phyloP scores from a whole-genome alignment of 306 rosid species.

The Dryas octopetala region DNA sequence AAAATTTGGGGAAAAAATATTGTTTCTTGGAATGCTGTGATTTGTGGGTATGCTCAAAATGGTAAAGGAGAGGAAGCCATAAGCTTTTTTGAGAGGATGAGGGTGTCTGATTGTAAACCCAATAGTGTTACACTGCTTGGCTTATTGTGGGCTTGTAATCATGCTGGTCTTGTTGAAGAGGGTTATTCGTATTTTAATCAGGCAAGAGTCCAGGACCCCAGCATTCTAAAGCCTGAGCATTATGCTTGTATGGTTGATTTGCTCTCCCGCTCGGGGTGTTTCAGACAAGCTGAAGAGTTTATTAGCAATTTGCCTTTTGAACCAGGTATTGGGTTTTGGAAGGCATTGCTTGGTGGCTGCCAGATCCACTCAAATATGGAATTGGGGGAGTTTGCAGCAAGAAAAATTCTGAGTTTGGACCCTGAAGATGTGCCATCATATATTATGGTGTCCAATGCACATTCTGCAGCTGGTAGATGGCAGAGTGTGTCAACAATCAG shows the following conservation, averaged over 20 bases:
- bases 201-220: slow-evolving; percentile 45
- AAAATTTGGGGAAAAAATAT: slow-evolving; percentile 46
- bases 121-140: slow-evolving; percentile 71
- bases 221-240: slow-evolving; percentile 70
- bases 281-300: slow-evolving; percentile 61
- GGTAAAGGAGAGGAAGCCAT: slow-evolving; percentile 79
- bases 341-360: slow-evolving; percentile 91
- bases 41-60: slow-evolving; percentile 90
- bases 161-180: slow-evolving; percentile 69
- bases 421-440: slow-evolving; percentile 79
- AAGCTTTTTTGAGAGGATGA: slow-evolving; percentile 62
- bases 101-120: slow-evolving; percentile 43
- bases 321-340: slow-evolving; percentile 93
- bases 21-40: slow-evolving; percentile 89
- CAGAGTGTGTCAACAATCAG: slow-evolving; percentile 52
- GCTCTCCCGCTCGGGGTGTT: slow-evolving; percentile 71
- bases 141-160: slow-evolving; percentile 90
- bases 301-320: slow-evolving; percentile 57
- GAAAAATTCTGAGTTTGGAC: slow-evolving; percentile 64
- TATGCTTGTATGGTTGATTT: slow-evolving; percentile 93
- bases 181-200: slow-evolving; percentile 65
- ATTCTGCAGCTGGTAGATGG: slow-evolving; percentile 91
- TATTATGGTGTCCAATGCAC: slow-evolving; percentile 86
- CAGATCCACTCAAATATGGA: slow-evolving; percentile 70
- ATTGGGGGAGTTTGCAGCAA: slow-evolving; percentile 73